These are phyloP conservation scores for Guyanaporus albipodus DNA, from an alignment of 768 basidiomycete species.

Conservation along the genomic window DNA sequence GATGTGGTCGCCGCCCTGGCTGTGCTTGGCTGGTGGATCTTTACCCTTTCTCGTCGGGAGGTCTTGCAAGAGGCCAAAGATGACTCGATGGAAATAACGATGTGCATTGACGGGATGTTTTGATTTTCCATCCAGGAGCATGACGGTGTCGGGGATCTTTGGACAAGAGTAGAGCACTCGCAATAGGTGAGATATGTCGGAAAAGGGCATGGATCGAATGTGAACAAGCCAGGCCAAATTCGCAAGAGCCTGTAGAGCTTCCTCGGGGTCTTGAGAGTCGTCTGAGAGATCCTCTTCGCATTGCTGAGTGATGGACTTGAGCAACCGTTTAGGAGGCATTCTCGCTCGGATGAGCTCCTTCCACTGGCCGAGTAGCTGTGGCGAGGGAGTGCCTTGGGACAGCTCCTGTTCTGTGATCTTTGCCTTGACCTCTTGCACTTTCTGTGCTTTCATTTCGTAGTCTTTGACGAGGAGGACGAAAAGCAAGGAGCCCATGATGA, in stretches of 20 bases:
- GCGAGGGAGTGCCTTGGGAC: conserved; percentile 8
- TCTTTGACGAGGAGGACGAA: conserved; percentile 65
- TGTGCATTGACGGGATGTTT: conserved; percentile 37
- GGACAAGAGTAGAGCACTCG: conserved; percentile 46
- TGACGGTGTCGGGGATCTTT: conserved; percentile 36
- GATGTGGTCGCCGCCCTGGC: not conserved
- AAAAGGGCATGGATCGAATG: conserved; percentile 43
- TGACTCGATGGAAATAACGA: conserved; percentile 46
- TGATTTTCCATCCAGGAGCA: conserved; percentile 30
- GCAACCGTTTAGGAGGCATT: conserved; percentile 28
- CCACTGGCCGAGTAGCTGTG: conserved; percentile 18
- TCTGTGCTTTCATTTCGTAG: conserved; percentile 43
- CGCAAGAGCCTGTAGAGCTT: conserved; percentile 57
- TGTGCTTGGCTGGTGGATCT: conserved; percentile 15
- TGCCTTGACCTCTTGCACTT: conserved; percentile 25
- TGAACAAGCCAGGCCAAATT: conserved; percentile 54
- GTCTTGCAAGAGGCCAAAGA: conserved; percentile 37
- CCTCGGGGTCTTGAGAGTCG: conserved; percentile 25
- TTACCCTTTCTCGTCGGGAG: conserved; percentile 28
- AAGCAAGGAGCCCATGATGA: conserved; percentile 68
- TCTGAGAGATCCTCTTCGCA: conserved; percentile 31
- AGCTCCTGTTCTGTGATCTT: conserved; percentile 18
- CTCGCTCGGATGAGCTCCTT: conserved; percentile 11
- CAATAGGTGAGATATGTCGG: conserved; percentile 43
- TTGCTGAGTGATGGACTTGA: conserved; percentile 31